Conservation (phyloP, 108 stramenopile species). For the Thalassiosira profunda region DNA sequence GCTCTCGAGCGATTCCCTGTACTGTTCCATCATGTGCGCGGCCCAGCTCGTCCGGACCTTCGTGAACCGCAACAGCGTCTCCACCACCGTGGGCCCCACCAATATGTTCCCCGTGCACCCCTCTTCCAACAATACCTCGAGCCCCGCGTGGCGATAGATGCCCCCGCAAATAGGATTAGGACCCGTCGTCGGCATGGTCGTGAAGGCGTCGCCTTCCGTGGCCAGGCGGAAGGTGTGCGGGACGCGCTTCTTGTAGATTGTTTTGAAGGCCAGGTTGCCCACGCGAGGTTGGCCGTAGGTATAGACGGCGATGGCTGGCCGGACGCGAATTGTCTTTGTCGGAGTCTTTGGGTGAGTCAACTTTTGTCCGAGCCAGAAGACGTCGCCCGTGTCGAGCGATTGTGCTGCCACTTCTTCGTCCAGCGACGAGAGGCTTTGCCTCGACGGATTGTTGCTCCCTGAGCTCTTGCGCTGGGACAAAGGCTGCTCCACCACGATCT, state of each 20-base stretch:
- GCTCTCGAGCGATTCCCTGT: conserved; percentile 76
- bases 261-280: conserved; percentile 61
- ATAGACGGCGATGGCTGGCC: conserved; percentile 80
- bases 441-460: not conserved
- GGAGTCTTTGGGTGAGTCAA: conserved; percentile 3
- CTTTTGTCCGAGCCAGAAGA: conserved; percentile 23
- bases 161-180: conserved; percentile 56
- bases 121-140: conserved; percentile 81
- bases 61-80: conserved; percentile 80
- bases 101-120: conserved; percentile 81
- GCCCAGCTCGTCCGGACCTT: conserved; percentile 72
- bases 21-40: conserved; percentile 70
- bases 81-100: conserved; percentile 86
- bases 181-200: conserved; percentile 63
- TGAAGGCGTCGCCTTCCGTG: conserved; percentile 80
- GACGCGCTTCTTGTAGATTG: conserved; percentile 74
- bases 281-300: conserved; percentile 70
- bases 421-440: conserved; percentile 14
- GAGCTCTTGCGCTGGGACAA: not conserved
- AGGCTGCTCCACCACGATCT: conserved; percentile 53
- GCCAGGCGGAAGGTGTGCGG: conserved; percentile 82
- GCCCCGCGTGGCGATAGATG: conserved; percentile 79
- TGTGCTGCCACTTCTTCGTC: conserved; percentile 25
- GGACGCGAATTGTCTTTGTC: conserved; percentile 46
- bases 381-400: not conserved